A percentile compares a stretch with the other conserved stretches of the same genome.
phyloP scores from a whole-genome alignment of 306 rosid species.

The Ceratonia siliqua region DNA sequence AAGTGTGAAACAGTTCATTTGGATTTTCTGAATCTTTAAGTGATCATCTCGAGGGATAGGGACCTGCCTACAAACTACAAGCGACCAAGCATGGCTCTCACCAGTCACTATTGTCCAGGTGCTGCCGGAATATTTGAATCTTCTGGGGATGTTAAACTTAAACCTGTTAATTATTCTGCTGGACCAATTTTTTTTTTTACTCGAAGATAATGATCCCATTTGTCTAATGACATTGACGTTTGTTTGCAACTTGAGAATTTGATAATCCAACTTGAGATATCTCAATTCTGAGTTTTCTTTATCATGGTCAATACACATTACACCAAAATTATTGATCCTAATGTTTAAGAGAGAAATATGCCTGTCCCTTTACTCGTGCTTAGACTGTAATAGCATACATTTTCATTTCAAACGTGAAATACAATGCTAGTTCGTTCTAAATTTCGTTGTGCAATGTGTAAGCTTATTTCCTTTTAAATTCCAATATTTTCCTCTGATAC shows the following conservation, averaged over 20 bases:
- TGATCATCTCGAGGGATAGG: slow-evolving; percentile 42
- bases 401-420: background rate
- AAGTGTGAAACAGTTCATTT: slow-evolving; percentile 27
- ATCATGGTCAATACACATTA: background rate
- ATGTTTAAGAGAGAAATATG: background rate
- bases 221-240: slow-evolving; percentile 24
- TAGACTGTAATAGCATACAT: background rate
- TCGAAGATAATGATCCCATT: background rate
- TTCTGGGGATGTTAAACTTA: background rate
- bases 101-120: slow-evolving; percentile 39
- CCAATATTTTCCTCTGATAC: background rate
- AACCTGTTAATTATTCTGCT: background rate
- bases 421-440: background rate
- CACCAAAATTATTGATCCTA: too few relatives aligned
- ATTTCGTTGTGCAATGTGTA: background rate
- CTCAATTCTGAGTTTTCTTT: background rate
- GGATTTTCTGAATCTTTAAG: slow-evolving; percentile 31
- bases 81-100: slow-evolving; percentile 34
- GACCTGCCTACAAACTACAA: slow-evolving; percentile 38
- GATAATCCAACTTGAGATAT: background rate
- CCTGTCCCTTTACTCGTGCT: background rate
- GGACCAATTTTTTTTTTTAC: background rate
- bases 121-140: background rate
- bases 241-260: slow-evolving; percentile 26
- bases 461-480: background rate